A percentile compares a stretch with the other conserved stretches of the same genome.
These are phyloP conservation scores for Melampsora larici-populina DNA, from an alignment of 1,284 basidiomycete species.

Conservation along the genomic window DNA sequence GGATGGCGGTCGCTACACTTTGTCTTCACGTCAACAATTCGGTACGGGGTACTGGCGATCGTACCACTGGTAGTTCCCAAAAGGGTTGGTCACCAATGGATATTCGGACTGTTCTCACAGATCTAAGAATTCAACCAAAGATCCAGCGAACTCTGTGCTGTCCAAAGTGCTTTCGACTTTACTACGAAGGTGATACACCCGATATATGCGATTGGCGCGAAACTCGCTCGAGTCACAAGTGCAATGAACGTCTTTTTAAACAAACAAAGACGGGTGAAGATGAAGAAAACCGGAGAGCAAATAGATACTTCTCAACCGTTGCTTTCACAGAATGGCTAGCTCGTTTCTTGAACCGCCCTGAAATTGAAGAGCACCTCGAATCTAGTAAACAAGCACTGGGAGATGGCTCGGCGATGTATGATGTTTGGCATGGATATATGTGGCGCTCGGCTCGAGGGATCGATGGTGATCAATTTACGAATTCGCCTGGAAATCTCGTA, in stretches of 20 bases:
- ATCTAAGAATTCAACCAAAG: not conserved
- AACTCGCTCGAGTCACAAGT: not conserved
- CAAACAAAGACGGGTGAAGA: not conserved
- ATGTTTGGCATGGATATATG: not conserved
- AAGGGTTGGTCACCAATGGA: not conserved
- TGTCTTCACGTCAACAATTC: too few relatives aligned
- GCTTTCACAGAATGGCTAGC: slow-evolving; percentile 2
- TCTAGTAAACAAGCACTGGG: not conserved
- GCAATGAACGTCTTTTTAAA: not conserved
- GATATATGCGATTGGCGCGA: not conserved
- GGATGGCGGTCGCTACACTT: too few relatives aligned
- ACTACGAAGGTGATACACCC: not conserved
- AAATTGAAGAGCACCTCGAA: too few relatives aligned
- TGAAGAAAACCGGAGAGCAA: not conserved
- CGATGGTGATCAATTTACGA: not conserved
- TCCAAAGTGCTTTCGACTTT: not conserved
- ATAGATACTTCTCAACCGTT: not conserved
- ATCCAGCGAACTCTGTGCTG: not conserved
- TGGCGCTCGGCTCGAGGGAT: not conserved
- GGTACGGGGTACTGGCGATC: too few relatives aligned
- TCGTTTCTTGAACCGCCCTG: not conserved
- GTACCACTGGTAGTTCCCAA: too few relatives aligned
- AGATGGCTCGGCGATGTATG: not conserved
- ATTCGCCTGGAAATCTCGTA: not conserved
- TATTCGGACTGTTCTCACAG: not conserved